phyloP scores from a whole-genome alignment of 352 stramenopile genomes.

The Pythium diclinum region DNA sequence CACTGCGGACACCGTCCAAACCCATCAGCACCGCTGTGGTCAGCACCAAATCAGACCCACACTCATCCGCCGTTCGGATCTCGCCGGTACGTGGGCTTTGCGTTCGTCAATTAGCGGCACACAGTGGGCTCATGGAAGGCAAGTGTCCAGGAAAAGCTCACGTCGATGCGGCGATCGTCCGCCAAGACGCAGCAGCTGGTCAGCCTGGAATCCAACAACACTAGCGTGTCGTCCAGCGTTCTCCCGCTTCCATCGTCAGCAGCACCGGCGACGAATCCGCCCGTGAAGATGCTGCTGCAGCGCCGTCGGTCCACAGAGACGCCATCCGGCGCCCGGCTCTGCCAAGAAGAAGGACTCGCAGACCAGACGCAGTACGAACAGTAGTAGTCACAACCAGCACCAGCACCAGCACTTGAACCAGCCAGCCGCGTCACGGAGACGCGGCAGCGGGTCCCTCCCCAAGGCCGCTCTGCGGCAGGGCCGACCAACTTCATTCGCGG shows the following conservation, averaged over 20 bases:
- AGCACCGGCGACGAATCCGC: slow-evolving; percentile 41
- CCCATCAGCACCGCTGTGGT: background rate
- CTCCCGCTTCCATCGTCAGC: background rate
- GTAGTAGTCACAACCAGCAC: background rate
- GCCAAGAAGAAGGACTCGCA: background rate
- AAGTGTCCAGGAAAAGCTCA: slow-evolving; percentile 1
- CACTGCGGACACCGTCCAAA: background rate
- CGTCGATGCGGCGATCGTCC: background rate
- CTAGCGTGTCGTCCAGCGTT: background rate
- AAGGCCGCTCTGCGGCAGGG: slow-evolving; percentile 15
- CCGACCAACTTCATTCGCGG: background rate
- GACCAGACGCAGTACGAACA: background rate
- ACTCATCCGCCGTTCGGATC: background rate
- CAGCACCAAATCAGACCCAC: background rate
- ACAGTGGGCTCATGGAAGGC: background rate
- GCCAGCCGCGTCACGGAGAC: background rate
- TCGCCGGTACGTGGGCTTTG: slow-evolving; percentile 5
- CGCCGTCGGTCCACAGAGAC: slow-evolving; percentile 34
- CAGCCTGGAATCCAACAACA: slow-evolving; percentile 7
- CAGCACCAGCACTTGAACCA: background rate
- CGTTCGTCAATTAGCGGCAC: background rate
- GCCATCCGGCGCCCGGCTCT: background rate
- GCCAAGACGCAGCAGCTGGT: background rate
- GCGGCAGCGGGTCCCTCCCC: slow-evolving; percentile 14
- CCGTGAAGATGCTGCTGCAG: slow-evolving; percentile 60